Base-by-base conservation (phyloP, 1,139 yeast genomes). In the Hemisphaericaspora xylofermentans region DNA sequence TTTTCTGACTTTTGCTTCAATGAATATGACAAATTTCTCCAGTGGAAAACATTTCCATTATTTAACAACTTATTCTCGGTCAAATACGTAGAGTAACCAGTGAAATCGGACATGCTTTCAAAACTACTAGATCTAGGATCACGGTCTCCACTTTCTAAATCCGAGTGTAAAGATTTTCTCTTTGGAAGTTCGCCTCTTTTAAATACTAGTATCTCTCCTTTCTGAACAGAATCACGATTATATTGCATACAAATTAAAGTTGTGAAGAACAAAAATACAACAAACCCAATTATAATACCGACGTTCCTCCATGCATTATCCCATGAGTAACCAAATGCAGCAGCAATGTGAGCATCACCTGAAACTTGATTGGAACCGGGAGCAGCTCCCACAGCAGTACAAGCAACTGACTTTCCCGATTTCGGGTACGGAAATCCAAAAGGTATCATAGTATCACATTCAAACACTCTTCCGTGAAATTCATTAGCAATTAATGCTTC, bases 151-250 rank as follows among this genome's bases (percentile, higher is more conserved):
- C 24, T 21, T 21, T 21, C 24, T 8, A 21, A 21, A 21, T 21
- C 24, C 6, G 6, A 6, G 24, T 6, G 8, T 8, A 21, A 21
- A 6, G 24, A 6, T 21, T 21, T 21, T 21, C 24, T 21, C 24
- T 8, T 21, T 8, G 8, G 6, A 21, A 21, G 6, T 6, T 21
- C 24, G 56, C 95, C 95, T 28, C 57, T 48, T 34, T 88, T 84
- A 41, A 81, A 88, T 37, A 87, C 75, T 43, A 84, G 70, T 43
- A 87, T 77, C 66, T 88, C 96, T 67, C 96, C 96, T 68, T 82
- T 85, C 60, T 88, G 89, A 68, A 82, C 79, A 21, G 88, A 81
- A 61, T 91, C 88, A 54, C 82, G 84, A 55, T 84, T 84, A 47
- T 66, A 65, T 64, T 84, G 93, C 46, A 82, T 77, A 47, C 82